Base-by-base conservation (phyloP, 495 filamentous ascomycete species). In the Aspergillus heteromorphus region DNA sequence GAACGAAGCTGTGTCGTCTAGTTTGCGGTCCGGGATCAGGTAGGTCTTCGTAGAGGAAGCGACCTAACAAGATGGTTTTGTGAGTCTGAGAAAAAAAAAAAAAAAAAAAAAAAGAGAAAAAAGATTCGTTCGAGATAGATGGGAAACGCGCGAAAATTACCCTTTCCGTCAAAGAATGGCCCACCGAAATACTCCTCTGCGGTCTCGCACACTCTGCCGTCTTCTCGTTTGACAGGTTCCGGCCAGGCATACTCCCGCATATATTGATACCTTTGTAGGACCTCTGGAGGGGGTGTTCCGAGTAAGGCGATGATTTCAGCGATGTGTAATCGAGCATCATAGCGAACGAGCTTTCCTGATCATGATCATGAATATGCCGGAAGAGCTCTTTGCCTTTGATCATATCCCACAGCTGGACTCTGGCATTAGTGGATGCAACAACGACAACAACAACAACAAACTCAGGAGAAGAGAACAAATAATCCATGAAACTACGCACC, bases 381-480 rank as follows among this genome's bases (percentile, higher is more conserved):
- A 81, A 79, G 19, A 78, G 53, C 42, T 72, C 63, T 17, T 64
- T 60, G 20, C 66, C 67, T 53, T 74, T 65, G 31, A 76, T 71
- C 0, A 79, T 47, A 54, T 78, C 65, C 73, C 74, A 80, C 13
- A 74, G 55, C 75, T 57, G 71, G 13, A n/a, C n/a, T 14, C 7
- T 21, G n/a, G 14, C 10, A 36, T 56, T 51, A 55, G n/a, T 55
- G 1, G 6, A 59, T 21, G 36, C n/a, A n/a, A 50, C 11, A 27
- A 23, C 18, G 18, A 1, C n/a, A 17, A 29, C n/a, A 25, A 14
- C 8, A 6, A 19, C 13, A 41, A 53, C 40, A 49, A n/a, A n/a
- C n/a, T n/a, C n/a, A n/a, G n/a, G n/a, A n/a, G n/a, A n/a, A n/a
- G n/a, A n/a, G n/a, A n/a, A n/a, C n/a, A n/a, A n/a, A n/a, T n/a